Percentiles rank a stretch among this genome's conserved stretches.
Evolutionary conservation across 2,329 filamentous ascomycete genomes (phyloP).

Genomic region (Polychaeton citri): DNA sequence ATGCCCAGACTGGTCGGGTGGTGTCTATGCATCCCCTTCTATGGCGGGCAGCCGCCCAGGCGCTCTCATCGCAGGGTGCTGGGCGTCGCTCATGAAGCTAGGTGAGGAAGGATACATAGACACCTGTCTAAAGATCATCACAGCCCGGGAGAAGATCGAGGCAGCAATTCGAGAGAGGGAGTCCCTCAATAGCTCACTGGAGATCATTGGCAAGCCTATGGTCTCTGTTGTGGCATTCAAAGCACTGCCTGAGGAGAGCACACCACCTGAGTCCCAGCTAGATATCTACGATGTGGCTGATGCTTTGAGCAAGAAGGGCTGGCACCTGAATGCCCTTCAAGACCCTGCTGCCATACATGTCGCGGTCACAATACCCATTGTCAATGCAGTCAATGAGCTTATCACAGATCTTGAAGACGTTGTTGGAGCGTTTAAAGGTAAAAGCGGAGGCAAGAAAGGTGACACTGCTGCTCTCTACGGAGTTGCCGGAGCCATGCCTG

Average conservation of each 20-base stretch:
- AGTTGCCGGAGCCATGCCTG: conserved; percentile 84
- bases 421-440: conserved; percentile 61
- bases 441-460: conserved; percentile 49
- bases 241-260: conserved; percentile 26
- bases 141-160: conserved; percentile 69
- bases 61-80: conserved; percentile 88
- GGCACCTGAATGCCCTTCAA: conserved; percentile 93
- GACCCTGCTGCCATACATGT: conserved; percentile 85
- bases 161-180: conserved; percentile 59
- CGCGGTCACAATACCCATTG: conserved; percentile 79
- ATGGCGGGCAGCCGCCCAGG: conserved; percentile 87
- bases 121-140: conserved; percentile 77
- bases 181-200: conserved; percentile 56
- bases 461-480: conserved; percentile 86
- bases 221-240: conserved; percentile 85
- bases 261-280: conserved; percentile 41
- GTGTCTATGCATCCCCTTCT: conserved; percentile 86
- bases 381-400: conserved; percentile 66
- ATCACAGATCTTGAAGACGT: conserved; percentile 53
- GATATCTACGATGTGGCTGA: conserved; percentile 93
- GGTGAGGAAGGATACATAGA: conserved; percentile 82
- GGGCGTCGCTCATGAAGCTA: conserved; percentile 79
- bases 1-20: conserved; percentile 85
- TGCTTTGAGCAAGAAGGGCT: conserved; percentile 68
- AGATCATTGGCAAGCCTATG: conserved; percentile 70